A percentile compares a stretch with the other conserved stretches of the same genome.
Evolutionary conservation across 176 grass and related monocot species (phyloP).

Genomic region (sorghum (Sorghum bicolor)): Sorghum_bicolor_NCBIv3 NC_012872.2:8463501-8464000

Average conservation of each 20-base stretch:
- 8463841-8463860: conserved; percentile 69
- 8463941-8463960: conserved; percentile 98
- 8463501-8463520: conserved; percentile 91
- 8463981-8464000: conserved; percentile 97
- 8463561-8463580: conserved; percentile 93
- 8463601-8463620: conserved; percentile 97
- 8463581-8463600: conserved; percentile 87
- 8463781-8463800: neutral
- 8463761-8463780: neutral
- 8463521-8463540: conserved; percentile 99
- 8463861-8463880: conserved; percentile 99
- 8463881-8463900: conserved; percentile 95
- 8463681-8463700: neutral
- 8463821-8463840: conserved; percentile 5
- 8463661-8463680: conserved; percentile 28
- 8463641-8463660: conserved; percentile 97
- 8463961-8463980: conserved; percentile 98
- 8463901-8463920: conserved; percentile 99
- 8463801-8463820: neutral
- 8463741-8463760: neutral
- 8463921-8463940: conserved; percentile 99
- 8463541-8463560: conserved; percentile 92
- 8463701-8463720: conserved; percentile 10
- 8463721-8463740: neutral
- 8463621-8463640: conserved; percentile 90